Evolutionary conservation across 2,329 filamentous ascomycete species (phyloP), one percentile per base, ranked within the genome.

Genomic region (Hypoxylon sp.): DNA sequence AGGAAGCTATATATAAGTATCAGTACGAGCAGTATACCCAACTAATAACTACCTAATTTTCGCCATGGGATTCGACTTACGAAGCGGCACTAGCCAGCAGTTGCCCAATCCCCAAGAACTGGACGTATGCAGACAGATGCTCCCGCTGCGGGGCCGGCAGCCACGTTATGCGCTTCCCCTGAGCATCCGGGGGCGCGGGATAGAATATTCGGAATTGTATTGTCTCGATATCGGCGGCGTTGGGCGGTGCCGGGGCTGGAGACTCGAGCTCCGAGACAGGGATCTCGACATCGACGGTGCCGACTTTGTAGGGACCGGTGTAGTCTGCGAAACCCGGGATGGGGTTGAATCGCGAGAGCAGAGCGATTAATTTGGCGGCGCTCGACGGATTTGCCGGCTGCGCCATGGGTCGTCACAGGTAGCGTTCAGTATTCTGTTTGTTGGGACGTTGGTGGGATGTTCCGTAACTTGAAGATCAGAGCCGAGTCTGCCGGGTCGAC

Each of bases 191-290:
- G 0, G 82, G 81, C 21, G 91, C 90, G 0, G 93, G 93, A 77
- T 97, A 97, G 81, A 93, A 97, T 64, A 97, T 85, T 69, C 93
- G 88, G 78, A 93, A 96, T 62, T 92, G 90, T 27, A 97, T 84
- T 0, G 93, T 97, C 19, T 89, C 83, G 50, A 94, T 89, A 48
- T 84, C 83, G 61, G 80, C 79, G 4, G 88, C 85, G 54, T 86
- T 84, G 6, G 84, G 82, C 5, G 88, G 87, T 6, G 83, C 79
- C 2, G 85, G 81, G 21, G 86, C 83, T 0, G 89, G 87, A 1
- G 86, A 82, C 1, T 84, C 77, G 5, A 91, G 81, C 52, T 88
- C 85, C 29, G 85, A 83, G 8, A 91, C 84, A 47, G 93, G 92
- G 15, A 97, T 88, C 81, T 97, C 93, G 71, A 95, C 85, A 75